Evolutionary conservation across 1,139 yeast genomes (phyloP).

Genomic region (Geotrichum reessii): DNA sequence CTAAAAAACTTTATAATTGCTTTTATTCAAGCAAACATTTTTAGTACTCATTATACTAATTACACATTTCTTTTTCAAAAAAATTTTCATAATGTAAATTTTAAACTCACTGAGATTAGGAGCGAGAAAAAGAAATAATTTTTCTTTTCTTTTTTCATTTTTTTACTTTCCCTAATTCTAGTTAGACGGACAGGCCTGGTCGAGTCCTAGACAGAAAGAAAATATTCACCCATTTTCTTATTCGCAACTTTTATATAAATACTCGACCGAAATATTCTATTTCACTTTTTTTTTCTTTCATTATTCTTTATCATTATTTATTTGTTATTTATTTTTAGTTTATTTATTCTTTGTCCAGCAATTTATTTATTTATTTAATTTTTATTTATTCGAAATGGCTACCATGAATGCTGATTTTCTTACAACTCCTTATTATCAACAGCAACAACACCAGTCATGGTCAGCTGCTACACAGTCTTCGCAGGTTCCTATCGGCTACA

Average conservation of each 20-base stretch:
- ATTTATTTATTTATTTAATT: not conserved
- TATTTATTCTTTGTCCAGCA: not conserved
- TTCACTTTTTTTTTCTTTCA: not conserved
- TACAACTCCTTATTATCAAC: conserved; percentile 9
- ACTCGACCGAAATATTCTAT: not conserved
- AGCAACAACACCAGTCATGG: conserved; percentile 3
- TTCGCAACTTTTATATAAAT: not conserved
- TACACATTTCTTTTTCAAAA: not conserved
- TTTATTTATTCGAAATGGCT: not conserved
- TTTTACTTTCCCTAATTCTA: not conserved
- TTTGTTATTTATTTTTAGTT: not conserved
- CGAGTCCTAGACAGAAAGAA: not conserved
- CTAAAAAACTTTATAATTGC: no score
- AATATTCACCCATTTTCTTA: not conserved
- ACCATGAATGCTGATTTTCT: conserved; percentile 12
- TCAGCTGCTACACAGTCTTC: not conserved
- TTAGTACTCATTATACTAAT: no score
- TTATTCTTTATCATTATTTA: not conserved
- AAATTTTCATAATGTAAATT: not conserved
- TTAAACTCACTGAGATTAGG: not conserved
- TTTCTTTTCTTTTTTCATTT: not conserved
- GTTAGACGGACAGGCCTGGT: not conserved
- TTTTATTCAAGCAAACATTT: no score
- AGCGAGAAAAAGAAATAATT: not conserved
- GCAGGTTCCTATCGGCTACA: not conserved